Base-by-base conservation (phyloP, 2,329 filamentous ascomycete species). In the Aspergillaceae sp. region DNA sequence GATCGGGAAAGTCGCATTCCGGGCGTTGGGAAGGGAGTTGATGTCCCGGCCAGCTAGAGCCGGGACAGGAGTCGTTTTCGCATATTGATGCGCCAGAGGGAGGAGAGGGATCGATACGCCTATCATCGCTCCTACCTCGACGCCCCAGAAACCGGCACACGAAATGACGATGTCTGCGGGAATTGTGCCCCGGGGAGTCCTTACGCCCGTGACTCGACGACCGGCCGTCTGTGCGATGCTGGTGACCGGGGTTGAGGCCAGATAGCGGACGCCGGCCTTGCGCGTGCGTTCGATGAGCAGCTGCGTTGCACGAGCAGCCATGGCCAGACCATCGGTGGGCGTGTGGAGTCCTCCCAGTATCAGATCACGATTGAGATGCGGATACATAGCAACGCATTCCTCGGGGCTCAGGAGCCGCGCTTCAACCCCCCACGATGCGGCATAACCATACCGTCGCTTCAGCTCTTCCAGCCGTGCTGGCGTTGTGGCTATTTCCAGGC, bases 91-190 rank as follows among this genome's bases (percentile, higher is more conserved):
- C 0, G 73, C 80, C 48, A 83, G 70, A 3, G 80, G 80, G 0
- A 81, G 69, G 4, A 83, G 62, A 5, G 80, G 80, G 26, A 83
- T 72, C 1, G 73, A 64, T 8, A 82, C 54, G 4, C 73, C 79
- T 37, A 77, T 71, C 79, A 83, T 80, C 4, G 74, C 75, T 26
- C 80, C 80, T 5, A 83, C 67, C 56, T 83, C 79, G 5, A 82
- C 80, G 7, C 80, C 80, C 80, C 80, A 83, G 60, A 83, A 80
- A 0, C 80, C 80, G 5, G 78, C 80, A 50, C 80, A 83, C 1
- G 78, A 82, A 34, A 83, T 62, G 43, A 83, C 69, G 27, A 82
- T 76, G 45, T 83, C 80, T 0, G 79, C 79, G 0, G 74, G 65
- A 19, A 82, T 68, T 0, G 57, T 72, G 26, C 73, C 73, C 3